Evolutionary conservation across 2,329 filamentous ascomycete genomes (phyloP), one percentile per base, ranked within the genome.

Genomic region (Magnaporthales sp.): DNA sequence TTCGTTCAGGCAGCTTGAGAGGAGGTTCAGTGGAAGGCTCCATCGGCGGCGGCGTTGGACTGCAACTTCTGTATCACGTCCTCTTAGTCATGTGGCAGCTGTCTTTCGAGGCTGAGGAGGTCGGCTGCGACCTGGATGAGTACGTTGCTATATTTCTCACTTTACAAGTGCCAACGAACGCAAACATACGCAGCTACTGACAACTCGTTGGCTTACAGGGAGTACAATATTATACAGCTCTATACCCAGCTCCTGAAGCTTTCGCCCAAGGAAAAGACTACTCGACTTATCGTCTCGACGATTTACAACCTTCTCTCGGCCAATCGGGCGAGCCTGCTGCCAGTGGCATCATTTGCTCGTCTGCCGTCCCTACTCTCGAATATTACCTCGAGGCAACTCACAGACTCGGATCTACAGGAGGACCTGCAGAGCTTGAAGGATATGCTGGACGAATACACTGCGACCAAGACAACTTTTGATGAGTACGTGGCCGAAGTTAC

Each of bases 251-350:
- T 99, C 51, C 84, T 99, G 66, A 90, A 93, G 66, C 83, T 97
- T 58, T 98, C 95, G 2, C 93, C 94, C 61, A 99, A 99, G 78
- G 95, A 98, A 77, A 99, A 99, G 83, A 98, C 94, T 1, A 98
- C 94, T 0, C 89, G 95, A 31, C 85, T 99, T 66, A 86, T 97
- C 62, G 84, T 98, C 61, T 93, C 93, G 10, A 97, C 94, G 8
- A 85, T 99, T 56, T 86, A 90, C 76, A 98, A 97, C 78, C 88
- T 99, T 61, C 86, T 97, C 51, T 81, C 81, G 61, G 81, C 82
- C 68, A 89, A 92, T 82, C 77, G 86, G 80, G 81, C 91, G 84
- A 84, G 91, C 76, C 79, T 89, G 77, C 88, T 98, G 67, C 93
- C 94, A 8, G 89, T 90, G 2, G 93, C 95, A 1, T 90, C 95